Evolutionary conservation across 441 rosid species (phyloP).

Genomic region (Arabidopsis lyrata): DNA sequence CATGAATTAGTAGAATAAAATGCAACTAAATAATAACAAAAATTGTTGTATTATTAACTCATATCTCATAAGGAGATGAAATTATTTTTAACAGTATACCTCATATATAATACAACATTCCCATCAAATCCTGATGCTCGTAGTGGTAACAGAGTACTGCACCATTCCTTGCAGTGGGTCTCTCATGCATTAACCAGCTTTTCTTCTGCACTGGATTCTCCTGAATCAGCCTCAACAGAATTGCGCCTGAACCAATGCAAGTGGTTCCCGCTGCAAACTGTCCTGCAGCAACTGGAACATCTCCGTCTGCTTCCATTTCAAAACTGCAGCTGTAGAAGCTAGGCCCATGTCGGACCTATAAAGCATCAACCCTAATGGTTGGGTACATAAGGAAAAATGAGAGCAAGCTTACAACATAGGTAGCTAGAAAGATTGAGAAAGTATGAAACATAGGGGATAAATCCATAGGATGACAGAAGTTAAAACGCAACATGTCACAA

Average conservation of each 20-base stretch:
- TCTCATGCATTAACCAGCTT: constrained; percentile 37
- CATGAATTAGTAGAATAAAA: not conserved
- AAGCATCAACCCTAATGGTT: not conserved
- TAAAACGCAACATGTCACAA: too few species aligned
- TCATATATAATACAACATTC: not conserved
- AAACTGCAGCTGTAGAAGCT: constrained; percentile 75
- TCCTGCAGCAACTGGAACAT: constrained; percentile 81
- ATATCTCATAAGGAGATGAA: too few species aligned
- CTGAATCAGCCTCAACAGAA: constrained; percentile 16
- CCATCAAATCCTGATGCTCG: not conserved
- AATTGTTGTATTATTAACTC: too few species aligned
- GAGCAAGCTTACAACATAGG: too few species aligned
- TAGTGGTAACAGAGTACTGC: not conserved
- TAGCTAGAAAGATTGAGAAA: too few species aligned
- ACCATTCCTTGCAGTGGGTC: constrained; percentile 9
- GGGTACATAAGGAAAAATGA: too few species aligned
- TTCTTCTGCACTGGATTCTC: constrained; percentile 40
- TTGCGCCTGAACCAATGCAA: constrained; percentile 88
- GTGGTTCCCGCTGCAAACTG: constrained; percentile 81
- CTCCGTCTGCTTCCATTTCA: constrained; percentile 51
- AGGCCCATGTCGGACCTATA: constrained; percentile 93
- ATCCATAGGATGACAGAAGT: too few species aligned
- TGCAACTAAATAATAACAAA: constrained; percentile 13
- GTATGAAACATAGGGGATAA: too few species aligned
- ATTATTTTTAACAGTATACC: not conserved